phyloP scores from a whole-genome alignment of 306 rosid species.

The Prunus campanulata region DNA sequence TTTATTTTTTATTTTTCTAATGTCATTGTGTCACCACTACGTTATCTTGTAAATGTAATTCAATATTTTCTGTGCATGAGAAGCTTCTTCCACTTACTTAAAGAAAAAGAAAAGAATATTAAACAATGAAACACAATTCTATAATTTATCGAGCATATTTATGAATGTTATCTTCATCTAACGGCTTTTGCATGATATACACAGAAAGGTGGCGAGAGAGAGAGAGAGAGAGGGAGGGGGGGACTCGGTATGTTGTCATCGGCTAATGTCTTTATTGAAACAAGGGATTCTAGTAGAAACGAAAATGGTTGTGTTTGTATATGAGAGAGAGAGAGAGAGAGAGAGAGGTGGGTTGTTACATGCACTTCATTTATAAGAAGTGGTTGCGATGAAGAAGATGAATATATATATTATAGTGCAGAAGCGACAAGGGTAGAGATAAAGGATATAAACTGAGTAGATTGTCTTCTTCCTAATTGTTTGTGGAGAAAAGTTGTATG shows the following conservation, averaged over 20 bases:
- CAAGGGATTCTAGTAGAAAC: neutral
- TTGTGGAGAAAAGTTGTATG: conserved; percentile 19
- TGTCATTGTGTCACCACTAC: conserved; percentile 5
- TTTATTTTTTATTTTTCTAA: neutral
- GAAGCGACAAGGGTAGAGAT: conserved; percentile 8
- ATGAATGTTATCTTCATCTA: neutral
- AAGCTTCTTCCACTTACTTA: conserved; percentile 27
- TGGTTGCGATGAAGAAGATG: conserved; percentile 29
- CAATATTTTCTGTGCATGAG: conserved; percentile 32
- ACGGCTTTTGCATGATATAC: conserved; percentile 9
- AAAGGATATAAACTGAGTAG: conserved; percentile 12
- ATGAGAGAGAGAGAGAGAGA: neutral
- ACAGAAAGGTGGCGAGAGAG: neutral
- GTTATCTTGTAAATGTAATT: conserved; percentile 40
- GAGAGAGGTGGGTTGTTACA: conserved; percentile 2
- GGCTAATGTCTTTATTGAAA: neutral
- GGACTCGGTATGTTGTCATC: neutral
- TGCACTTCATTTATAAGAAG: conserved; percentile 23
- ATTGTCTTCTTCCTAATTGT: conserved; percentile 23
- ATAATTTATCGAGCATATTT: neutral
- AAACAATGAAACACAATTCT: conserved; percentile 6
- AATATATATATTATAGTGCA: conserved; percentile 11
- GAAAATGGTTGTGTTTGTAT: neutral
- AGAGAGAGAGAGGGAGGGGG: neutral
- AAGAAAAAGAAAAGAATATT: conserved; percentile 10